Percentiles rank a stretch among this genome's conserved stretches.
Evolutionary conservation across 768 basidiomycete genomes (phyloP).

Genomic region (Dioszegia crocea): DNA sequence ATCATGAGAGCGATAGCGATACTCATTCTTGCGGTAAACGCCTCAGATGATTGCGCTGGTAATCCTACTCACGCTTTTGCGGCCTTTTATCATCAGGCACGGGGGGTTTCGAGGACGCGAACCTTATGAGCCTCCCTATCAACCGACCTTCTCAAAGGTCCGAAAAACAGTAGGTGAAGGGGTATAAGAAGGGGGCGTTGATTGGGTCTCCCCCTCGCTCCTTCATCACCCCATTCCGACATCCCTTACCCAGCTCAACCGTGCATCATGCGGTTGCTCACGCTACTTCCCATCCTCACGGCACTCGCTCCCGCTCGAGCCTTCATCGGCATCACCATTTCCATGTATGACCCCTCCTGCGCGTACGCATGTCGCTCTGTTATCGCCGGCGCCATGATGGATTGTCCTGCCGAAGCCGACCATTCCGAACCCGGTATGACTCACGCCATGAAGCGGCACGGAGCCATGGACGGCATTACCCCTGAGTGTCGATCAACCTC

Average conservation of each 20-base stretch:
- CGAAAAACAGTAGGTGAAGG: background rate
- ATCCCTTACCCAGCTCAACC: background rate
- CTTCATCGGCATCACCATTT: slow-evolving; percentile 15
- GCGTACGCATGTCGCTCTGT: slow-evolving; percentile 8
- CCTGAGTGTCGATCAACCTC: slow-evolving; percentile 2
- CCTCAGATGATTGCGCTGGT: background rate
- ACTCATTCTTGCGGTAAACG: background rate
- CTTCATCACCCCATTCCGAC: background rate
- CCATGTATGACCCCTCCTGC: slow-evolving; percentile 14
- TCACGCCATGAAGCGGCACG: slow-evolving; percentile 2
- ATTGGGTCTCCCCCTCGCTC: background rate
- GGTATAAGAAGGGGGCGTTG: background rate
- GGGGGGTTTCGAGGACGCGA: background rate
- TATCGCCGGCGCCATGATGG: slow-evolving; percentile 13
- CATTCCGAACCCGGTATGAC: background rate
- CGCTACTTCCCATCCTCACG: background rate
- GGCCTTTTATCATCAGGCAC: slow-evolving; percentile 6
- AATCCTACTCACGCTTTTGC: background rate
- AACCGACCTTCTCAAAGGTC: background rate
- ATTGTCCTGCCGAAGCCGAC: background rate
- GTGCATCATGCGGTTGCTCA: background rate
- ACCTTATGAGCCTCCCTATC: background rate
- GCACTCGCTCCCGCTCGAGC: slow-evolving; percentile 8
- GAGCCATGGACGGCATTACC: background rate
- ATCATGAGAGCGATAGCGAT: too few species aligned